Conservation (phyloP, 768 basidiomycete species). For the Naematelia aurantialba region DNA sequence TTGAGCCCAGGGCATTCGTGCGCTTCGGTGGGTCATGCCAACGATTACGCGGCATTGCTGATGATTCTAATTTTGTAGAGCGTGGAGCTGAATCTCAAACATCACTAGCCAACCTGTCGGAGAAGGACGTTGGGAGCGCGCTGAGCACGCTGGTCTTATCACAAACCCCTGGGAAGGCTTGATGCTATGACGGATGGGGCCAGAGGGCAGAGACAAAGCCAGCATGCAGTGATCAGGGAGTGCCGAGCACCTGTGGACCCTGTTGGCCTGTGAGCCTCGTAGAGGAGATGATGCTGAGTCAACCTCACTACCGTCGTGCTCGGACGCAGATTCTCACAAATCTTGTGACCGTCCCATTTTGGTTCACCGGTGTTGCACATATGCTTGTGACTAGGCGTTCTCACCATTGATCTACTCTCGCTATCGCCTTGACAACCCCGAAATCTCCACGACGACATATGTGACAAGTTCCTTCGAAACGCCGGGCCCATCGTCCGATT, state of each 20-base stretch:
- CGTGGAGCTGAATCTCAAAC: conserved; percentile 45
- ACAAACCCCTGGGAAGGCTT: conserved; percentile 33
- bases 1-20: conserved; percentile 47
- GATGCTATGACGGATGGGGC: too few species aligned
- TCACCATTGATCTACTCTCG: too few species aligned
- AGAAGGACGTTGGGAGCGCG: conserved; percentile 41
- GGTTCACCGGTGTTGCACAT: too few species aligned
- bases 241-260: too few species aligned
- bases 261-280: too few species aligned
- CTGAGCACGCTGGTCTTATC: conserved; percentile 33
- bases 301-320: not conserved
- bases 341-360: not conserved
- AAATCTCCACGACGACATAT: not conserved
- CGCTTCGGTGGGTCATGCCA: conserved; percentile 46
- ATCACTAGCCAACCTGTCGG: conserved; percentile 41
- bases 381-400: too few species aligned
- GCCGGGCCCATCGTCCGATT: not conserved
- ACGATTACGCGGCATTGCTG: not conserved
- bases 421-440: not conserved
- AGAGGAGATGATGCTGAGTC: not conserved
- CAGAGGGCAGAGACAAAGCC: too few species aligned
- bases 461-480: too few species aligned
- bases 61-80: conserved; percentile 23
- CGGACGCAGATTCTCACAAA: not conserved
- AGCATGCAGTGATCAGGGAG: not conserved